A percentile compares a stretch with the other conserved stretches of the same genome.
Evolutionary conservation across 176 grass and related monocot species (phyloP).

Genomic region (Miscanthus lutarioriparius): DNA sequence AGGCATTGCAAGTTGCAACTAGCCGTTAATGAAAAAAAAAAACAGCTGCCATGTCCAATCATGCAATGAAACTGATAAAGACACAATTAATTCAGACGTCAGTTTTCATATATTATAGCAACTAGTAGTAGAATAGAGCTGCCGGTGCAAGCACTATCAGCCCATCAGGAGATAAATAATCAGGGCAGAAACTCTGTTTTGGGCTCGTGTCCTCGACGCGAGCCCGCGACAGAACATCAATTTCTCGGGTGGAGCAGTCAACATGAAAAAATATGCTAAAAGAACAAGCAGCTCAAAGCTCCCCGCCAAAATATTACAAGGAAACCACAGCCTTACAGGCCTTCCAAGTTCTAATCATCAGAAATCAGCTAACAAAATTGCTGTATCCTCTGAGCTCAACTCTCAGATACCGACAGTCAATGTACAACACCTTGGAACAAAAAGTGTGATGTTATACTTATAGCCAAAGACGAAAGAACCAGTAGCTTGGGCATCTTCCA

Average conservation of each 20-base stretch:
- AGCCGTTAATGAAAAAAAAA: neutral
- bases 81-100: neutral
- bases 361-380: constrained; percentile 30
- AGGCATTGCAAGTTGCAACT: too few species aligned
- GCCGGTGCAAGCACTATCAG: neutral
- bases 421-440: neutral
- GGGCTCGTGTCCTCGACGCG: neutral
- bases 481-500: neutral
- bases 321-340: neutral
- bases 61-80: neutral
- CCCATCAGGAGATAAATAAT: neutral
- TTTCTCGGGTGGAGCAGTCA: neutral
- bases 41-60: neutral
- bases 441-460: neutral
- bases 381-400: neutral
- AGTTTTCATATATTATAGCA: neutral
- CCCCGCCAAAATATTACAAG: constrained; percentile 1
- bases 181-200: neutral
- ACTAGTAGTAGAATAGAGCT: neutral
- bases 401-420: neutral
- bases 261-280: neutral
- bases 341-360: neutral
- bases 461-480: neutral
- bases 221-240: neutral
- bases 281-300: neutral